Evolutionary conservation across 2,329 filamentous ascomycete species (phyloP), one percentile per base, ranked within the genome.

Genomic region (Akanthomyces uredinophilus): DNA sequence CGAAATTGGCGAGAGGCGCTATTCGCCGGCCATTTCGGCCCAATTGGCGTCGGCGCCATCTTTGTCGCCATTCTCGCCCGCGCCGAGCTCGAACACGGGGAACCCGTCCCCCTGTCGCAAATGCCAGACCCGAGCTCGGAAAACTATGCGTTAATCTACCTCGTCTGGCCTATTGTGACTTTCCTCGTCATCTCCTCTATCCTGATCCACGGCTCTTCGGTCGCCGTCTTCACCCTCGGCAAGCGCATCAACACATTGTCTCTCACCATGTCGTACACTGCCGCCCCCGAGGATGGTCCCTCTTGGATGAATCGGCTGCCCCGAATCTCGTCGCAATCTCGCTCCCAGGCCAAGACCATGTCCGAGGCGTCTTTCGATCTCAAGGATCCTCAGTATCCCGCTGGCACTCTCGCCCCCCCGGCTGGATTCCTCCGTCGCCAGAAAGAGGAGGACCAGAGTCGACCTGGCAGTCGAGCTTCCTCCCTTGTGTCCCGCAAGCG

Each of bases 181-280:
- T 99, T 99, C 75, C 79, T 99, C 70, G 94, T 99, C 64, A 91
- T 99, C 59, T 84, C 90, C 4, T 99, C 95, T 14, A 99, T 99
- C 69, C 77, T 98, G 43, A 91, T 99, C 1, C 95, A 99, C 70
- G 95, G 95, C 24, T 98, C 95, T n/a, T 98, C 95, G 0, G 90
- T 99, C 68, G 95, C 95, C 5, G 95, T 99, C 10, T 99, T 99
- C 70, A 98, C 95, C 0, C 85, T 99, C 1, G 95, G 95, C 69
- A 99, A 98, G 76, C 93, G 91, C 64, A 99, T 99, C 83, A 98
- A 98, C 77, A 98, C 95, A 0, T 78, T 99, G 67, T 93, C 91
- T 1, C 82, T 99, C 64, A 97, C 95, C 61, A 91, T 99, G 85
- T 97, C 95, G 0, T 99, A 98, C 78, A 99, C 95, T 0, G 86